Evolutionary conservation across 345 rosid species (phyloP).

Genomic region (Gossypium rotundifolium): DNA sequence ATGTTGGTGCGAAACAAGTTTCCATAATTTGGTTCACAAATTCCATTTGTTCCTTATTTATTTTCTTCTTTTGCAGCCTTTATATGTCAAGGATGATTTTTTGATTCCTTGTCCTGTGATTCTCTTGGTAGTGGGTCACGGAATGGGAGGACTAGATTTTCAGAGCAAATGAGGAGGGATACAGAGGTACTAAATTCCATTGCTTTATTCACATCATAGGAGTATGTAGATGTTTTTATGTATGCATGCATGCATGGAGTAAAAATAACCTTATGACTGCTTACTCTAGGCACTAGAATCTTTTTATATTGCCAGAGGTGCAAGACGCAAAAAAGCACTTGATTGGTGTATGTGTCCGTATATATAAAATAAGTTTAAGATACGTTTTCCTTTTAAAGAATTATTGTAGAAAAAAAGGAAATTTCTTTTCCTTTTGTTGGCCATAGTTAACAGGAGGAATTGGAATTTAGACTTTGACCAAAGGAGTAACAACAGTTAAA

Average conservation of each 20-base stretch:
- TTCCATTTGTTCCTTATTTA: background rate
- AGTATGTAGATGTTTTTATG: background rate
- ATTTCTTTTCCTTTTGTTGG: too few species aligned
- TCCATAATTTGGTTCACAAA: background rate
- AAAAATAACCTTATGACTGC: background rate
- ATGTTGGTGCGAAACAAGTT: background rate
- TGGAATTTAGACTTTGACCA: background rate
- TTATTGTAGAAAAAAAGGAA: too few species aligned
- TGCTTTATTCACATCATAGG: background rate
- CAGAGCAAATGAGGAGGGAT: slow-evolving; percentile 46
- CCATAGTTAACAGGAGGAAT: background rate
- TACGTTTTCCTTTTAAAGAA: too few species aligned
- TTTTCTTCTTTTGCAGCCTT: slow-evolving; percentile 28
- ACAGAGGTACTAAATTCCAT: slow-evolving; percentile 31
- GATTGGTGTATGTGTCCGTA: too few species aligned
- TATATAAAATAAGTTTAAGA: too few species aligned
- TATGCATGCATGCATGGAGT: background rate
- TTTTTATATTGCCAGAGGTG: too few species aligned
- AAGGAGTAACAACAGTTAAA: background rate
- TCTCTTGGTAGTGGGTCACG: slow-evolving; percentile 30
- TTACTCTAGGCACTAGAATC: background rate
- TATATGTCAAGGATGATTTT: slow-evolving; percentile 54
- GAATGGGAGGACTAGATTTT: slow-evolving; percentile 40
- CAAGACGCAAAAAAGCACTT: too few species aligned
- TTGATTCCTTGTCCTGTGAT: slow-evolving; percentile 47